Conservation (phyloP, 2,329 filamentous ascomycete genomes). For the Albifimbria verrucaria region DNA sequence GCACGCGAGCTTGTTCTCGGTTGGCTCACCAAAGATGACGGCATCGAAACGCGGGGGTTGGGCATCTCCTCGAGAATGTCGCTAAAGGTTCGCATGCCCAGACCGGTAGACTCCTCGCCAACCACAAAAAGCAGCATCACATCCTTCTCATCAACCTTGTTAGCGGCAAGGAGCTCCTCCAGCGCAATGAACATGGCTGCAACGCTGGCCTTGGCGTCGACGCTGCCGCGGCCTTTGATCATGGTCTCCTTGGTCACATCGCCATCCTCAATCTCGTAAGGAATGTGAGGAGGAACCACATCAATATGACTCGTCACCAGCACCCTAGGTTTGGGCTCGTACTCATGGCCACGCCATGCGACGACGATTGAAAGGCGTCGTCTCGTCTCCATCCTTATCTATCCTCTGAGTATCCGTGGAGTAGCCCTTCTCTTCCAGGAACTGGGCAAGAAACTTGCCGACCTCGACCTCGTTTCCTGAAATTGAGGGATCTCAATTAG, state of each 20-base stretch:
- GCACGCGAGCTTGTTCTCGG: constrained; percentile 79
- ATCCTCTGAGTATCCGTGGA: constrained; percentile 40
- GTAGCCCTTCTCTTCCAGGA: constrained; percentile 53
- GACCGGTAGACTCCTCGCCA: constrained; percentile 77
- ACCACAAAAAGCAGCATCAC: constrained; percentile 67
- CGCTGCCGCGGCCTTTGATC: constrained; percentile 71
- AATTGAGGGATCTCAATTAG: constrained; percentile 73
- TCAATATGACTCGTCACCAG: constrained; percentile 84
- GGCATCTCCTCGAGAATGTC: constrained; percentile 27
- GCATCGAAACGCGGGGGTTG: constrained; percentile 49
- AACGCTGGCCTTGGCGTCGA: constrained; percentile 68
- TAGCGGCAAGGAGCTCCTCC: constrained; percentile 44
- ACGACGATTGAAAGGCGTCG: constrained; percentile 67
- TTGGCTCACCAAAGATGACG: constrained; percentile 90
- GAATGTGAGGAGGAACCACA: constrained; percentile 68
- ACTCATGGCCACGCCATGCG: constrained; percentile 53
- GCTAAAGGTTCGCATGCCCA: constrained; percentile 69
- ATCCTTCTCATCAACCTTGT: constrained; percentile 42
- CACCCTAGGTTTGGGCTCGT: constrained; percentile 50
- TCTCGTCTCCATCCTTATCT: constrained; percentile 22
- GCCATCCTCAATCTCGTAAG: constrained; percentile 57
- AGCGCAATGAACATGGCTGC: constrained; percentile 73
- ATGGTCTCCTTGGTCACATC: constrained; percentile 39
- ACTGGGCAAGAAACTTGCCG: constrained; percentile 64
- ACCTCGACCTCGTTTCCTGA: constrained; percentile 66